These are phyloP conservation scores for Rhodosporidiobolus sp. DNA, from an alignment of 768 basidiomycete species.

Conservation along the genomic window DNA sequence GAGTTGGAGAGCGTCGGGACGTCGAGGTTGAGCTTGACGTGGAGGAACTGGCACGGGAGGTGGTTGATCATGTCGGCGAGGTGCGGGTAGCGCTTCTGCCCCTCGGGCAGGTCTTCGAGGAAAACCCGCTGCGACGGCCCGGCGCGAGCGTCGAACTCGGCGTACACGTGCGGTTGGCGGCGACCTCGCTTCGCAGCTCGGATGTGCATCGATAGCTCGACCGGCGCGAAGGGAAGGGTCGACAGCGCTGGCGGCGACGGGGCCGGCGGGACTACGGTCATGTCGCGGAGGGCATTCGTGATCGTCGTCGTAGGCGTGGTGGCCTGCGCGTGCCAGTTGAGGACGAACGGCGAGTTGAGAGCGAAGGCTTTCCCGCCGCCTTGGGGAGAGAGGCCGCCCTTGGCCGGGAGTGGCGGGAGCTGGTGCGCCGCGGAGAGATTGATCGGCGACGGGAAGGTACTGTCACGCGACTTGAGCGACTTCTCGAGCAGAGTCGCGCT, in stretches of 20 bases:
- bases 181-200: neutral
- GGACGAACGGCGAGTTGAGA: constrained; percentile 15
- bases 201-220: constrained; percentile 9
- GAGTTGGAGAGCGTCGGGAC: constrained; percentile 19
- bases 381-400: neutral
- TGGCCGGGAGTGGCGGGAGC: neutral
- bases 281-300: constrained; percentile 31
- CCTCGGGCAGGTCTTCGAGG: constrained; percentile 39
- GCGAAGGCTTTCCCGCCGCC: neutral
- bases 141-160: neutral
- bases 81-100: constrained; percentile 23
- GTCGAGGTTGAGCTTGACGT: constrained; percentile 36
- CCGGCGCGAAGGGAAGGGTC: constrained; percentile 30
- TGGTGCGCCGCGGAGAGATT: neutral
- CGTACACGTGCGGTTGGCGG: constrained; percentile 4
- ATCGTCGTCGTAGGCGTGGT: constrained; percentile 28
- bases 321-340: constrained; percentile 12
- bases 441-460: constrained; percentile 10
- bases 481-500: constrained; percentile 20
- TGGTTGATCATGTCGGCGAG: constrained; percentile 40
- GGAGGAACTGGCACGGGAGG: constrained; percentile 43
- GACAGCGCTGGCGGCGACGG: neutral
- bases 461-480: constrained; percentile 14
- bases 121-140: constrained; percentile 1
- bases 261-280: constrained; percentile 19